Evolutionary conservation across 495 filamentous ascomycete genomes (phyloP).

Genomic region (Penicillium lividum): DNA sequence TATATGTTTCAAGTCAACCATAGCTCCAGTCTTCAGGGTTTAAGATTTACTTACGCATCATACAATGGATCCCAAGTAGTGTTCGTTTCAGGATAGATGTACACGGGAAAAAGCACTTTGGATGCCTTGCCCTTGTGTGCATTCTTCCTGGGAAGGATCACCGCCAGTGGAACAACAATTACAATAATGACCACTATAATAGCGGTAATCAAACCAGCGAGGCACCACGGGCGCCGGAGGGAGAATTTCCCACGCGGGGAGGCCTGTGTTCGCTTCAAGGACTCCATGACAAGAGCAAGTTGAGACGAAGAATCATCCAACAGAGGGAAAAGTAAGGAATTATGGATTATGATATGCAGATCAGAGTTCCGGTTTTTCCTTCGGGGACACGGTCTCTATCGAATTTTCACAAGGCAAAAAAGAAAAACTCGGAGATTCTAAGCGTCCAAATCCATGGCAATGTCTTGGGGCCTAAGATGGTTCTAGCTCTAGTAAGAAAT

Average conservation of each 20-base stretch:
- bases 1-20: not conserved
- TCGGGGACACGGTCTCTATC: not conserved
- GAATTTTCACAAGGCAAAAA: not conserved
- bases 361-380: too few species aligned
- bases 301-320: not conserved
- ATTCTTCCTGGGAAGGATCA: slow-evolving; percentile 5
- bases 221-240: slow-evolving; percentile 2
- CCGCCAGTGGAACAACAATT: slow-evolving; percentile 1
- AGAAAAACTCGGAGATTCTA: not conserved
- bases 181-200: slow-evolving; percentile 4
- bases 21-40: not conserved
- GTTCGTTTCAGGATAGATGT: slow-evolving; percentile 8
- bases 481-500: too few species aligned
- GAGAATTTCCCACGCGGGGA: slow-evolving; percentile 1
- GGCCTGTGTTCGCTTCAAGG: not conserved
- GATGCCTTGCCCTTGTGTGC: not conserved
- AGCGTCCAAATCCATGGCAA: too few species aligned
- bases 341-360: slow-evolving; percentile 1
- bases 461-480: not conserved
- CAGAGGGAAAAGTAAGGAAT: not conserved
- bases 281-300: slow-evolving; percentile 7
- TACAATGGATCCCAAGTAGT: slow-evolving; percentile 7
- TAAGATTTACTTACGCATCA: slow-evolving; percentile 3
- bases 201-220: slow-evolving; percentile 1
- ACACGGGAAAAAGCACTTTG: slow-evolving; percentile 1